Evolutionary conservation across 177 flowering plant genomes (phyloP).

Genomic region (Vitis hybrid): DNA sequence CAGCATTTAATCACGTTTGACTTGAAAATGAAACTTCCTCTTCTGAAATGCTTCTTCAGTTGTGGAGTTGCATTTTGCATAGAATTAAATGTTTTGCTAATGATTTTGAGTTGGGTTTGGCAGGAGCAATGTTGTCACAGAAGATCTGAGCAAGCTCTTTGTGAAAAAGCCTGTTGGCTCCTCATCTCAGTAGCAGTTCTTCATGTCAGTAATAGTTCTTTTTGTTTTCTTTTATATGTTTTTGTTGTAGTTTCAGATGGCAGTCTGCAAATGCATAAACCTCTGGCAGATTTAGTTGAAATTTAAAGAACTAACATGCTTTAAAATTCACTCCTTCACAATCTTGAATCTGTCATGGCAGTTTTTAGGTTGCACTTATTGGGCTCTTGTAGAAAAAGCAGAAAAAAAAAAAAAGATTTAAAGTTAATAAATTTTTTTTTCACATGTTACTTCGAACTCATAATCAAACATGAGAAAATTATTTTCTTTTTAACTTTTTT

Average conservation of each 20-base stretch:
- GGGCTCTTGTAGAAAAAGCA: neutral
- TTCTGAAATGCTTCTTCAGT: neutral
- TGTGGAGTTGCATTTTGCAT: neutral
- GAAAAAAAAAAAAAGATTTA: too few relatives aligned
- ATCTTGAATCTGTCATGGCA: neutral
- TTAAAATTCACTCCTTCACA: neutral
- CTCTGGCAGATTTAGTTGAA: constrained; percentile 1
- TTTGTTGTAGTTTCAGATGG: constrained; percentile 1
- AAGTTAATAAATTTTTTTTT: too few relatives aligned
- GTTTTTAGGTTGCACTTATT: neutral
- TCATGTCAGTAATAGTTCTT: constrained; percentile 3
- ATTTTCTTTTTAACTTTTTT: too few relatives aligned
- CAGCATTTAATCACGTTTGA: neutral
- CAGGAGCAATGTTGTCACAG: constrained; percentile 69
- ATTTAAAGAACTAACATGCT: neutral
- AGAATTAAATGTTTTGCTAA: neutral
- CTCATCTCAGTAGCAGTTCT: constrained; percentile 13
- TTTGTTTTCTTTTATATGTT: neutral
- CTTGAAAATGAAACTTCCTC: too few relatives aligned
- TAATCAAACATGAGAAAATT: neutral
- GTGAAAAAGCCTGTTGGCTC: constrained; percentile 29
- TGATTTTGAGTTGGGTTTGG: constrained; percentile 13
- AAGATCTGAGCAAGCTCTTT: constrained; percentile 59
- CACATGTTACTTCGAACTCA: neutral
- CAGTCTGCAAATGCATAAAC: too few relatives aligned